These are phyloP conservation scores for Pythium aquatile DNA, from an alignment of 352 stramenopile species.

Conservation along the genomic window DNA sequence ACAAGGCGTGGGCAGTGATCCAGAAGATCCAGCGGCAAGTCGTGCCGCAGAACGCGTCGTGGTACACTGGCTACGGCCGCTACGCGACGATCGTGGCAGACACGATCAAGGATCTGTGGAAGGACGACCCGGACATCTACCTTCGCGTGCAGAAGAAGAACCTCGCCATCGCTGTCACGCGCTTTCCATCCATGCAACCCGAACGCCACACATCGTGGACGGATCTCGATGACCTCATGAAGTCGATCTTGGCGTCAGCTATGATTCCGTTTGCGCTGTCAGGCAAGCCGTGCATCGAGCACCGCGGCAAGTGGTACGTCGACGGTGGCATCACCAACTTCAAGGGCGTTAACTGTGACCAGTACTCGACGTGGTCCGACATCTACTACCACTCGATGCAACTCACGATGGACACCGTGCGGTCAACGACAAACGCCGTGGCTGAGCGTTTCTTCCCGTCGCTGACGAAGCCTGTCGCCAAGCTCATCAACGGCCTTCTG, in stretches of 20 bases:
- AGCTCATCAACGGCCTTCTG: slow-evolving; percentile 44
- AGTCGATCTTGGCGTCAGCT: slow-evolving; percentile 64
- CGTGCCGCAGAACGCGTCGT: slow-evolving; percentile 38
- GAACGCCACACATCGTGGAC: slow-evolving; percentile 58
- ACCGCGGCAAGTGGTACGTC: slow-evolving; percentile 69
- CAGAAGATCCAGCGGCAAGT: slow-evolving; percentile 45
- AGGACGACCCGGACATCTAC: slow-evolving; percentile 47
- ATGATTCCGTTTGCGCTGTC: slow-evolving; percentile 70
- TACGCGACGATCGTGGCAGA: slow-evolving; percentile 54
- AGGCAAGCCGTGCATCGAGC: slow-evolving; percentile 52
- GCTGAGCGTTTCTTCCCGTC: slow-evolving; percentile 42
- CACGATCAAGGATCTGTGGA: slow-evolving; percentile 55
- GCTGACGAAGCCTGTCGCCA: slow-evolving; percentile 43
- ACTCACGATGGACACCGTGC: slow-evolving; percentile 40
- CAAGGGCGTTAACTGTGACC: slow-evolving; percentile 56
- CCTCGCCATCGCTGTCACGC: slow-evolving; percentile 61
- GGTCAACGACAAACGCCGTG: slow-evolving; percentile 36
- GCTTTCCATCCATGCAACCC: slow-evolving; percentile 53
- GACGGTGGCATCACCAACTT: slow-evolving; percentile 74
- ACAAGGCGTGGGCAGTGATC: slow-evolving; percentile 50
- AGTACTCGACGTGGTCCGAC: slow-evolving; percentile 60
- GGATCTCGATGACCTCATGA: slow-evolving; percentile 55
- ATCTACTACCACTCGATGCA: slow-evolving; percentile 54
- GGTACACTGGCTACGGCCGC: slow-evolving; percentile 66
- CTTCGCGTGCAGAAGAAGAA: slow-evolving; percentile 38